Percentiles rank a stretch among this genome's conserved stretches.
These are phyloP conservation scores for Cryoendolithus antarcticus DNA, from an alignment of 2,329 filamentous ascomycete species.

Conservation along the genomic window DNA sequence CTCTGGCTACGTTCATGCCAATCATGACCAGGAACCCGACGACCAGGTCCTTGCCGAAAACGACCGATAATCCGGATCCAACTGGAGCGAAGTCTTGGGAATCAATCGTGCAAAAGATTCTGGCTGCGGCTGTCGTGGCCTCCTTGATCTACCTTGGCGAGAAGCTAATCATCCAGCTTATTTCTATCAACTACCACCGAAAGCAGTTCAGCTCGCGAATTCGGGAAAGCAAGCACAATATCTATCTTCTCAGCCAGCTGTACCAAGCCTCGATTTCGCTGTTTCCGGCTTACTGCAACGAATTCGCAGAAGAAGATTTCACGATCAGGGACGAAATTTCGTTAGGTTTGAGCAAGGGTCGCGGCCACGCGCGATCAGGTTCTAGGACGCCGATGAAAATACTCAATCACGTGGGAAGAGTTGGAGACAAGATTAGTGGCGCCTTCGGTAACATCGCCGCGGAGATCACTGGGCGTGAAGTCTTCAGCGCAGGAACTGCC, in stretches of 20 bases:
- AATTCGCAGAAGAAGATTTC: conserved; percentile 86
- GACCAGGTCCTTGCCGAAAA: conserved; percentile 6
- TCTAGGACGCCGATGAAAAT: conserved; percentile 66
- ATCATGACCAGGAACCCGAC: conserved; percentile 29
- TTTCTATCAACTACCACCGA: conserved; percentile 75
- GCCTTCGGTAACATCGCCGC: conserved; percentile 87
- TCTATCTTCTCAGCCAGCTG: conserved; percentile 68
- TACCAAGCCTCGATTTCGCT: conserved; percentile 81
- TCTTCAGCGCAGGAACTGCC: conserved; percentile 83
- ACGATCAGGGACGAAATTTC: conserved; percentile 68
- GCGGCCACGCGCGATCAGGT: conserved; percentile 40
- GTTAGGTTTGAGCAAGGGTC: conserved; percentile 46
- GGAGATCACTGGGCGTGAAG: conserved; percentile 88
- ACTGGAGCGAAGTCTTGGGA: conserved; percentile 35
- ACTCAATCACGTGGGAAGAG: conserved; percentile 56
- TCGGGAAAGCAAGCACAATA: conserved; percentile 77
- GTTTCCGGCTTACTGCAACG: conserved; percentile 83
- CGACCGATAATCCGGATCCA: conserved; percentile 3
- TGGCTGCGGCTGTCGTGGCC: conserved; percentile 56
- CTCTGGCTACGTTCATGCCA: conserved; percentile 47
- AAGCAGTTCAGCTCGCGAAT: conserved; percentile 73
- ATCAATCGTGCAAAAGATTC: conserved; percentile 47
- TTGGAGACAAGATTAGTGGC: conserved; percentile 88
- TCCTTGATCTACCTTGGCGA: conserved; percentile 62
- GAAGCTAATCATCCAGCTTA: conserved; percentile 67